phyloP scores from a whole-genome alignment of 129 eudicot genomes.

The Chrysanthemum lavandulifolium region DNA sequence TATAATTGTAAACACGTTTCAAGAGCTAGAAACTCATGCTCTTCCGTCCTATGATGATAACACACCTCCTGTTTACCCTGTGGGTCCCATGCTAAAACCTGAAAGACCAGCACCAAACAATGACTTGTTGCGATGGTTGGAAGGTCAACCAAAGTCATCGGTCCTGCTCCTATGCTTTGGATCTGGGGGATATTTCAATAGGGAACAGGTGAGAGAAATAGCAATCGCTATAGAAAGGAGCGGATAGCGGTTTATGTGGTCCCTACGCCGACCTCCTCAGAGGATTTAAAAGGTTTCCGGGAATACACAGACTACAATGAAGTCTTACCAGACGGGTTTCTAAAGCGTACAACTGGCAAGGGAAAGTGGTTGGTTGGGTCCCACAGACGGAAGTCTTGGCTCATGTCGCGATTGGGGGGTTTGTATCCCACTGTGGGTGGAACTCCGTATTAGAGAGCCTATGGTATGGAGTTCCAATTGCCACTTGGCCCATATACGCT shows the following conservation, averaged over 20 bases:
- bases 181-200: slow-evolving; percentile 26
- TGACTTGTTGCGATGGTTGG: slow-evolving; percentile 36
- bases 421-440: slow-evolving; percentile 53
- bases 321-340: slow-evolving; percentile 35
- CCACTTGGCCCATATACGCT: too few species aligned
- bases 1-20: slow-evolving; percentile 44
- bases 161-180: slow-evolving; percentile 40
- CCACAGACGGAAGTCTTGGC: slow-evolving; percentile 34
- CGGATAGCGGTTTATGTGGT: slow-evolving; percentile 38
- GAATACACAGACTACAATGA: slow-evolving; percentile 18
- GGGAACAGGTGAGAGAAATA: slow-evolving; percentile 35
- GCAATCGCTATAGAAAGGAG: slow-evolving; percentile 27
- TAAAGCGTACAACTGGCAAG: slow-evolving; percentile 25
- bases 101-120: not conserved
- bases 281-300: slow-evolving; percentile 12
- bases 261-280: slow-evolving; percentile 23
- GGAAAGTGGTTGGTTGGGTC: slow-evolving; percentile 44
- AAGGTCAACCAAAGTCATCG: slow-evolving; percentile 39
- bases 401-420: slow-evolving; percentile 35
- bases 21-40: slow-evolving; percentile 41
- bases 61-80: slow-evolving; percentile 42
- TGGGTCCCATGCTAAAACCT: slow-evolving; percentile 50
- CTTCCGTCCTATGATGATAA: slow-evolving; percentile 18
- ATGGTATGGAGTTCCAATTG: slow-evolving; percentile 40
- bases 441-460: slow-evolving; percentile 40